Conservation (phyloP, 495 filamentous ascomycete genomes). For the Aspergillus panamensis region DNA sequence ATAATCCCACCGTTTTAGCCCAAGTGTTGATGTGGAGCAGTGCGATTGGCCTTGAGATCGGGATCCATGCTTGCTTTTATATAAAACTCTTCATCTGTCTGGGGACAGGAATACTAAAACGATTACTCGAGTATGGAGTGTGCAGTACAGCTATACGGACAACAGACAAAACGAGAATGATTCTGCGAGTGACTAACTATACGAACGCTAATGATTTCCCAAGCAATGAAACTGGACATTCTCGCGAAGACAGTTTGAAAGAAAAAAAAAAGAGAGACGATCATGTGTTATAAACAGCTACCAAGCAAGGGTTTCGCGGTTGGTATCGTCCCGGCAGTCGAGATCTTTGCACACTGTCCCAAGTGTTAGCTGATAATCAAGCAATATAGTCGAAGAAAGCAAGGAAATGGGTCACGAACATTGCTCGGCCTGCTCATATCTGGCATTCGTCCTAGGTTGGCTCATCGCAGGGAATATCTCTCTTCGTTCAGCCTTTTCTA, state of each 20-base stretch:
- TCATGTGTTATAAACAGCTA: neutral
- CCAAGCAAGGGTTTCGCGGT: constrained; percentile 13
- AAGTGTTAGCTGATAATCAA: neutral
- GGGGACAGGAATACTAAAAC: neutral
- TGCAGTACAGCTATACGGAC: too few species aligned
- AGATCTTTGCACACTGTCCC: constrained; percentile 35
- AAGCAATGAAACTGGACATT: too few species aligned
- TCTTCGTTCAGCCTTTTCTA: constrained; percentile 26
- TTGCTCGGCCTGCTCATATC: constrained; percentile 37
- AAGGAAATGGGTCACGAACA: constrained; percentile 21
- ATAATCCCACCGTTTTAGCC: neutral
- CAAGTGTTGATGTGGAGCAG: neutral
- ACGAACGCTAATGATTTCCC: too few species aligned
- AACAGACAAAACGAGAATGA: neutral
- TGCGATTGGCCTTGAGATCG: neutral
- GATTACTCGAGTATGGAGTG: neutral
- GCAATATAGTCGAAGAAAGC: neutral
- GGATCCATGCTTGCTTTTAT: neutral
- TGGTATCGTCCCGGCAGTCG: constrained; percentile 21
- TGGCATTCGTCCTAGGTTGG: constrained; percentile 28
- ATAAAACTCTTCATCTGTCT: neutral
- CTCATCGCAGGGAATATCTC: constrained; percentile 32
- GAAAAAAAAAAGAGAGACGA: neutral
- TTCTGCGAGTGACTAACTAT: too few species aligned
- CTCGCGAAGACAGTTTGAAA: too few species aligned